These are phyloP conservation scores for Eucalyptus leucophloia DNA, from an alignment of 345 rosid genomes.

Conservation along the genomic window DNA sequence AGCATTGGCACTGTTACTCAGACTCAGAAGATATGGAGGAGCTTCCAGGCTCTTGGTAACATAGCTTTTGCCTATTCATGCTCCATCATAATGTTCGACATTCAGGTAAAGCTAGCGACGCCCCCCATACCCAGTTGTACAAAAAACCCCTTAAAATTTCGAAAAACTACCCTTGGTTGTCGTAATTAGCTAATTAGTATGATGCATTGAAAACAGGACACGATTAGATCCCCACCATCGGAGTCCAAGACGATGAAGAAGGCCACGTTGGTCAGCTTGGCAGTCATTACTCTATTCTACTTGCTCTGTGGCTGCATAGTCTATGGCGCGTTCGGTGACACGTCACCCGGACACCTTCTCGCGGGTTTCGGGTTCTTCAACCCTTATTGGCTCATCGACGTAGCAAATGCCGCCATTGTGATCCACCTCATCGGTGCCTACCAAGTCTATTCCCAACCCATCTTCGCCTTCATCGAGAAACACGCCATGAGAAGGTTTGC, in stretches of 20 bases:
- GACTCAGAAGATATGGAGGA: conserved; percentile 57
- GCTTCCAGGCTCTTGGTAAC: conserved; percentile 85
- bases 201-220: conserved; percentile 14
- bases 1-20: conserved; percentile 33
- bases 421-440: conserved; percentile 75
- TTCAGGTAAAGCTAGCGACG: conserved; percentile 30
- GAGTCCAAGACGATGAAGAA: conserved; percentile 74
- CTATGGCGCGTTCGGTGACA: conserved; percentile 78
- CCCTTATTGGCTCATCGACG: conserved; percentile 84
- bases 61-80: conserved; percentile 84
- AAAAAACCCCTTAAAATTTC: no score
- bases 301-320: conserved; percentile 86
- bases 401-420: conserved; percentile 60
- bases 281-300: conserved; percentile 66
- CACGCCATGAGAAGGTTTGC: conserved; percentile 31
- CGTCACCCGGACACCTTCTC: conserved; percentile 63
- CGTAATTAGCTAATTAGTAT: background rate
- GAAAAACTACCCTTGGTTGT: background rate
- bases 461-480: conserved; percentile 66
- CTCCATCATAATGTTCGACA: conserved; percentile 34
- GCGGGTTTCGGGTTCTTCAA: conserved; percentile 66
- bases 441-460: conserved; percentile 81
- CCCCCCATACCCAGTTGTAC: no score
- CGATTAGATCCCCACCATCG: conserved; percentile 44
- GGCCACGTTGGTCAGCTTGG: conserved; percentile 49